These are phyloP conservation scores for Trichoderma reesei DNA, from an alignment of 495 filamentous ascomycete genomes.

Conservation along the genomic window DNA sequence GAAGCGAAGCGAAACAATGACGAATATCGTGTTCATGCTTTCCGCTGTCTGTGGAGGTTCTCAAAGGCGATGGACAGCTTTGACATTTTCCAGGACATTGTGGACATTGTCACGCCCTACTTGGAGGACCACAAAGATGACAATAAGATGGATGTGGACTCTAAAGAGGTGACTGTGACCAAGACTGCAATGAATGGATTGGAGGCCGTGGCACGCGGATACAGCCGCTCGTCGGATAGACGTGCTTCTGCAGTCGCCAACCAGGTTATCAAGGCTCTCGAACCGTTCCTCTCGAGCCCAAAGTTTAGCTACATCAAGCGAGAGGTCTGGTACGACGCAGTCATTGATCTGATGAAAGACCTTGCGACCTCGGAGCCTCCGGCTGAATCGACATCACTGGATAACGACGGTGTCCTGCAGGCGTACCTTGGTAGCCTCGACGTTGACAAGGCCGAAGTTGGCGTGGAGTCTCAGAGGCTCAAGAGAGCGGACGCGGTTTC, in stretches of 20 bases:
- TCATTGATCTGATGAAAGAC: constrained; percentile 21
- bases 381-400: constrained; percentile 5
- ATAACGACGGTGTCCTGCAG: constrained; percentile 16
- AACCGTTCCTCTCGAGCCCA: constrained; percentile 19
- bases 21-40: constrained; percentile 64
- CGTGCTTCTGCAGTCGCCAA: constrained; percentile 20
- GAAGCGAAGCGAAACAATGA: constrained; percentile 88
- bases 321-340: constrained; percentile 27
- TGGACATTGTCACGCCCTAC: constrained; percentile 48
- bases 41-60: constrained; percentile 63
- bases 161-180: constrained; percentile 14
- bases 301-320: constrained; percentile 22
- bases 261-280: constrained; percentile 21
- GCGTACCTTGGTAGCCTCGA: constrained; percentile 33
- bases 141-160: constrained; percentile 55
- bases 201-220: constrained; percentile 31
- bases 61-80: constrained; percentile 47
- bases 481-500: constrained; percentile 27
- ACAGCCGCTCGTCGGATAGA: constrained; percentile 29
- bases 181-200: constrained; percentile 26
- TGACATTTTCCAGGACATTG: constrained; percentile 59
- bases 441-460: constrained; percentile 22
- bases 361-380: constrained; percentile 16
- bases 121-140: constrained; percentile 46
- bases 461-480: constrained; percentile 32